Percentiles rank a stretch among this genome's conserved stretches.
These are phyloP conservation scores for Lachnellula occidentalis DNA, from an alignment of 2,329 filamentous ascomycete species.

Conservation along the genomic window DNA sequence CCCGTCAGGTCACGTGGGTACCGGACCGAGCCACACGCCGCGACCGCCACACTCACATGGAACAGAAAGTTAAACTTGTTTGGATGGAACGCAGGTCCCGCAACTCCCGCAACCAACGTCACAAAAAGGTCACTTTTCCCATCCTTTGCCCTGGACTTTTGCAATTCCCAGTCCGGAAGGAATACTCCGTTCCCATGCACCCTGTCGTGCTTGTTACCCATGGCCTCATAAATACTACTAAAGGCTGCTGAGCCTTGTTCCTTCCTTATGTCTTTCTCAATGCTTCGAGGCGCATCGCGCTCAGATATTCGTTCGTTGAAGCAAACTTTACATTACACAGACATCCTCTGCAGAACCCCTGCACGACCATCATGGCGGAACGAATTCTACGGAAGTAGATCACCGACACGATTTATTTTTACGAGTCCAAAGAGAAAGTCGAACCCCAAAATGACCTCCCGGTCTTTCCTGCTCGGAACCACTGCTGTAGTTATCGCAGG, in stretches of 20 bases:
- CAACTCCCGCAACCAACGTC: too few species aligned
- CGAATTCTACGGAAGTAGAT: background rate
- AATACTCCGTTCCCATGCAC: slow-evolving; percentile 5
- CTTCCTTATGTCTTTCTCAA: slow-evolving; percentile 20
- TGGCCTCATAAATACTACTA: slow-evolving; percentile 1
- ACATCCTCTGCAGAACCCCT: slow-evolving; percentile 2
- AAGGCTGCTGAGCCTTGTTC: slow-evolving; percentile 6
- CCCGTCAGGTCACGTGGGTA: too few species aligned
- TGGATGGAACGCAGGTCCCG: background rate
- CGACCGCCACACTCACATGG: background rate
- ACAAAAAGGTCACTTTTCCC: background rate
- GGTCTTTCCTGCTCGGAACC: slow-evolving; percentile 16
- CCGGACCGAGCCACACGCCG: background rate
- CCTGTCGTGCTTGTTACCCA: slow-evolving; percentile 10
- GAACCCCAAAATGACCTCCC: slow-evolving; percentile 17
- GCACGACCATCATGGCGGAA: slow-evolving; percentile 5
- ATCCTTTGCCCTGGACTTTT: slow-evolving; percentile 6
- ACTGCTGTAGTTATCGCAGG: slow-evolving; percentile 24
- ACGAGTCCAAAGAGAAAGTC: slow-evolving; percentile 15
- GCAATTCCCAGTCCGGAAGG: background rate
- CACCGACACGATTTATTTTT: slow-evolving; percentile 12
- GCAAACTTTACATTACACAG: background rate
- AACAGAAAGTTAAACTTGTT: background rate
- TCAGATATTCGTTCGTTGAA: background rate
- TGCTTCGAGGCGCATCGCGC: slow-evolving; percentile 17